Evolutionary conservation across 2,329 filamentous ascomycete genomes (phyloP).

Genomic region (Shiraia bambusicola): DNA sequence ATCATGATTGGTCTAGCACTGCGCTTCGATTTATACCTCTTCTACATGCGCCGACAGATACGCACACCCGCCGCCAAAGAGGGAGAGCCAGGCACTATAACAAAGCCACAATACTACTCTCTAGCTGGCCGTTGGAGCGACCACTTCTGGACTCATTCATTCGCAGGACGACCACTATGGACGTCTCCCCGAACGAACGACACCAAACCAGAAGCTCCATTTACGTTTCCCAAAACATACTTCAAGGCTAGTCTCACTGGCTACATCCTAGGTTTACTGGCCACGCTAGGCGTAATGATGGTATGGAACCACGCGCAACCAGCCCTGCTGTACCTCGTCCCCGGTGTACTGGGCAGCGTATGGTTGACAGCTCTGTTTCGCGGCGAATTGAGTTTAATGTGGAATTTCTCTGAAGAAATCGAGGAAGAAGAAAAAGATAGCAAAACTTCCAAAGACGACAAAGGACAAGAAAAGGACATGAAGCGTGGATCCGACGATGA

Average conservation of each 20-base stretch:
- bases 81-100: constrained; percentile 16
- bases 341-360: constrained; percentile 72
- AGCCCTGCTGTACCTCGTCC: constrained; percentile 88
- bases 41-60: constrained; percentile 70
- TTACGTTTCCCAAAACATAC: constrained; percentile 76
- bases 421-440: constrained; percentile 39
- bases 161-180: constrained; percentile 33
- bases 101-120: constrained; percentile 47
- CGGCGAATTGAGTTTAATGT: constrained; percentile 75
- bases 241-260: constrained; percentile 76
- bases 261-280: constrained; percentile 75
- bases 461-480: constrained; percentile 12
- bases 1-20: constrained; percentile 86
- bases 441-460: constrained; percentile 7
- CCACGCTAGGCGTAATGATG: constrained; percentile 75
- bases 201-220: constrained; percentile 27
- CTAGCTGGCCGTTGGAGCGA: constrained; percentile 79
- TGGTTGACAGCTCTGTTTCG: constrained; percentile 72
- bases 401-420: constrained; percentile 72
- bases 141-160: constrained; percentile 68
- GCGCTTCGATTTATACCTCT: constrained; percentile 85
- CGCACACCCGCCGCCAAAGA: constrained; percentile 13
- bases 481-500: constrained; percentile 15
- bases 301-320: constrained; percentile 82
- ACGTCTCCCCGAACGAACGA: constrained; percentile 2